Evolutionary conservation across 2,329 filamentous ascomycete genomes (phyloP).

Genomic region (Aspergillus brunneoviolaceus): DNA sequence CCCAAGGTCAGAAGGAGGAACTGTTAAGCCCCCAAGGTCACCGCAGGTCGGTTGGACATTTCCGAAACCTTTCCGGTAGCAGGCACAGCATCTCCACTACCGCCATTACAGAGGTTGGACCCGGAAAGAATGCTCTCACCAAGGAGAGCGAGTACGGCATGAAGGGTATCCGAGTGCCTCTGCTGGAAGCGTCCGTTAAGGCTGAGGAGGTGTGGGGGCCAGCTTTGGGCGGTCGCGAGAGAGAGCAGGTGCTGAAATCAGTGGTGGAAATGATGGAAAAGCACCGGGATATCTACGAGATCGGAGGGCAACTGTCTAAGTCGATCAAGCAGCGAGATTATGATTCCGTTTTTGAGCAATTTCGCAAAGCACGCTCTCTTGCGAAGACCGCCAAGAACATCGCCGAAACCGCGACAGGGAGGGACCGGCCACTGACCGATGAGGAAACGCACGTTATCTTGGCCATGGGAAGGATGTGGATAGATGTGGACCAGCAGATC

Average conservation of each 20-base stretch:
- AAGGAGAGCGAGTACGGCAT: constrained; percentile 94
- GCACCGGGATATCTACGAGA: constrained; percentile 78
- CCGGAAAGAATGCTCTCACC: constrained; percentile 82
- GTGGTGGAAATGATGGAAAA: constrained; percentile 74
- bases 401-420: constrained; percentile 56
- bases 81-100: constrained; percentile 42
- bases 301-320: constrained; percentile 73
- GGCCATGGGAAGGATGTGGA: constrained; percentile 90
- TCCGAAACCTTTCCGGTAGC: constrained; percentile 55
- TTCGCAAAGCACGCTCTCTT: constrained; percentile 76
- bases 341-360: constrained; percentile 82
- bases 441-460: constrained; percentile 81
- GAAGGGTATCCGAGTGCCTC: constrained; percentile 79
- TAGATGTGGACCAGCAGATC: constrained; percentile 85
- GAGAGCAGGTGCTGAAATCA: constrained; percentile 80
- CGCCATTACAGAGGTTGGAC: constrained; percentile 49
- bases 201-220: constrained; percentile 98
- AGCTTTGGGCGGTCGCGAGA: constrained; percentile 83
- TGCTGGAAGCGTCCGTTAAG: constrained; percentile 87
- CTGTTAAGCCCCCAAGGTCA: constrained; percentile 49
- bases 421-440: constrained; percentile 64
- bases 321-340: constrained; percentile 90
- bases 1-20: constrained; percentile 60
- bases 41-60: constrained; percentile 62
- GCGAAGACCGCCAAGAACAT: constrained; percentile 74